Percentiles rank a stretch among this genome's conserved stretches.
Evolutionary conservation across 345 rosid genomes (phyloP).

Genomic region (Moricandia moricandioides): DNA sequence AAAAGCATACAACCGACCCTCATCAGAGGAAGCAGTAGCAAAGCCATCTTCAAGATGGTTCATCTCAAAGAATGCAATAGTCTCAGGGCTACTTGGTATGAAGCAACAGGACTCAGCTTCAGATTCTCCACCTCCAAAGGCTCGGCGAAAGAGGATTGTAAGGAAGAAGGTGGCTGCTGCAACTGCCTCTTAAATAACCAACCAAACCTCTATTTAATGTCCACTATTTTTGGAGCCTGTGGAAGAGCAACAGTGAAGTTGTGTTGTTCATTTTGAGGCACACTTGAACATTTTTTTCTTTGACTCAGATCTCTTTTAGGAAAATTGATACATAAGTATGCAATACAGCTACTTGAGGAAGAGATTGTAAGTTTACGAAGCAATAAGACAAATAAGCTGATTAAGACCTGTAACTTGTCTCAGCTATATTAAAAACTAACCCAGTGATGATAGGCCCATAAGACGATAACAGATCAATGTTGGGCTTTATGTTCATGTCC

Average conservation of each 20-base stretch:
- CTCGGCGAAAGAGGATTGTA: constrained; percentile 76
- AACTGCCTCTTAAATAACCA: constrained; percentile 28
- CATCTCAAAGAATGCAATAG: constrained; percentile 70
- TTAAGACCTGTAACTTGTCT: too few relatives aligned
- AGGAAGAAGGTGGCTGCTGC: constrained; percentile 67
- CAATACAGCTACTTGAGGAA: too few relatives aligned
- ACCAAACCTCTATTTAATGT: neutral
- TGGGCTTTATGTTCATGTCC: neutral
- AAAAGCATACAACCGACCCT: constrained; percentile 64
- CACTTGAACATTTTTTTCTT: neutral
- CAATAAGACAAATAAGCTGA: too few relatives aligned
- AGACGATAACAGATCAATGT: neutral
- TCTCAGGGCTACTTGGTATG: constrained; percentile 78
- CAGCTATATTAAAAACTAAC: too few relatives aligned
- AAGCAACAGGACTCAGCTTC: constrained; percentile 52
- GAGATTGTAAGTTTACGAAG: too few relatives aligned
- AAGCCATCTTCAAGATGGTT: constrained; percentile 68
- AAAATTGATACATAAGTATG: too few relatives aligned
- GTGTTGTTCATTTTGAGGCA: constrained; percentile 30
- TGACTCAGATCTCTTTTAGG: too few relatives aligned
- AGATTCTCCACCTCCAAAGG: constrained; percentile 57
- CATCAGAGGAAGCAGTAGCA: constrained; percentile 39
- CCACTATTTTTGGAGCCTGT: neutral
- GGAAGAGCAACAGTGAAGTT: constrained; percentile 25
- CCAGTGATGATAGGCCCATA: too few relatives aligned